Conservation (phyloP, 208 protist species). For the Trypanosoma brucei region DNA sequence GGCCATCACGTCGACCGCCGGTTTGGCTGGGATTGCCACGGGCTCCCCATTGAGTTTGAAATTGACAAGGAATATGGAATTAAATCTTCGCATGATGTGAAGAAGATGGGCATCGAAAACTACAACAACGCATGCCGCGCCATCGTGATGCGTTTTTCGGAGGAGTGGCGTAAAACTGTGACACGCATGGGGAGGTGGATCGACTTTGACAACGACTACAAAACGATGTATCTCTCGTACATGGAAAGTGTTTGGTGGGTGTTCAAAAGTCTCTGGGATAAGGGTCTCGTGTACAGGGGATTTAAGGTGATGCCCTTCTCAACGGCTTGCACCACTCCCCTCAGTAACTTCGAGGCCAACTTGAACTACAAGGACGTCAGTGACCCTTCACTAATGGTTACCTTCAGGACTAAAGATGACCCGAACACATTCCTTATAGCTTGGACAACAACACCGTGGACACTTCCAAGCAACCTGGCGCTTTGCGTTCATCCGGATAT, state of each 20-base stretch:
- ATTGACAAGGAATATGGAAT: conserved; percentile 97
- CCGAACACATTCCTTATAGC: conserved; percentile 91
- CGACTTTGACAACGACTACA: conserved; percentile 99
- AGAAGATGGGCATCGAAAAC: conserved; percentile 95
- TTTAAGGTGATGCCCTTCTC: conserved; percentile 99
- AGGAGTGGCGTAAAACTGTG: conserved; percentile 97
- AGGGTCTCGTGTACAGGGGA: conserved; percentile 98
- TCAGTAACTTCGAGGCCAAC: conserved; percentile 99
- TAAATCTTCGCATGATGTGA: conserved; percentile 93
- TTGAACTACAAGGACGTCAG: conserved; percentile 98
- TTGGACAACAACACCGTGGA: conserved; percentile 99
- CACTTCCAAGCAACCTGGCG: conserved; percentile 98
- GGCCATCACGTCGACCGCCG: conserved; percentile 97
- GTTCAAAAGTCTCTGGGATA: conserved; percentile 97
- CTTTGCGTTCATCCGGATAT: conserved; percentile 98
- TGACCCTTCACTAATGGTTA: conserved; percentile 92
- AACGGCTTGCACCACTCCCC: conserved; percentile 96
- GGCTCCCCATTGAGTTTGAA: conserved; percentile 99
- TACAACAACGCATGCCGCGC: conserved; percentile 98
- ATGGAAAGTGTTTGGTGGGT: conserved; percentile 99
- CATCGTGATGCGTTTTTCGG: conserved; percentile 99
- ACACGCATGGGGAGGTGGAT: conserved; percentile 98
- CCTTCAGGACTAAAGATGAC: conserved; percentile 90
- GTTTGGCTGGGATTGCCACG: conserved; percentile 99
- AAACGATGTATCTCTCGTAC: conserved; percentile 98